Evolutionary conservation across 139 green algal species (phyloP), one percentile per base, ranked within the genome.

Genomic region (Chlorella sp.): DNA sequence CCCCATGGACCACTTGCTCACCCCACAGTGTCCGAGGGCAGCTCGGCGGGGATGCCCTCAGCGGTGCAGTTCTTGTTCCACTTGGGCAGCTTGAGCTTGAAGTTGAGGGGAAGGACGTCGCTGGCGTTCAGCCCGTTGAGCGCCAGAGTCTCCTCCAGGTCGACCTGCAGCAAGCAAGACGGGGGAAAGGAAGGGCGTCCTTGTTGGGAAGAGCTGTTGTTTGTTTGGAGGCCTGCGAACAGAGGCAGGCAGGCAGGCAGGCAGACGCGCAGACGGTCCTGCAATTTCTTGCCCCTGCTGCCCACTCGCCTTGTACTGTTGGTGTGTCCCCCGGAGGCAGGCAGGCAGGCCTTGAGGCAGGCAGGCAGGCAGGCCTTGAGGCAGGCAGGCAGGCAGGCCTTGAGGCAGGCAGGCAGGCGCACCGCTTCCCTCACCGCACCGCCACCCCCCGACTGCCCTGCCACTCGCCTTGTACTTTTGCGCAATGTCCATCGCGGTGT

Each of bases 401-500:
- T n/a, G n/a, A 57, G 9, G 48, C 48, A 57, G 48, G 48, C 48
- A 57, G 48, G 48, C 48, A 57, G 48, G 48, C 48, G n/a, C n/a
- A n/a, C n/a, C n/a, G n/a, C n/a, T n/a, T n/a, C n/a, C n/a, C n/a
- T n/a, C n/a, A n/a, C n/a, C n/a, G n/a, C n/a, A n/a, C n/a, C n/a
- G n/a, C n/a, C n/a, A n/a, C 64, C 64, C 71, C 7, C 71, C 71
- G 9, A 78, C 30, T 30, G 19, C 71, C 5, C 26, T 36, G 7
- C 34, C 68, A 16, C 68, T 83, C 40, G 89, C 88, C 80, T 68
- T 83, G 42, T 91, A 89, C 69, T 73, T 83, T 18, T 87, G 30
- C 24, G 87, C 87, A 48, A 93, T 88, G 68, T 64, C 87, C 14
- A 53, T 71, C 42, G 89, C 42, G 36, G 91, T 88, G 64, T 93